Evolutionary conservation across 2,329 filamentous ascomycete species (phyloP), one percentile per base, ranked within the genome.

Genomic region (Echinosphaeria canescens): DNA sequence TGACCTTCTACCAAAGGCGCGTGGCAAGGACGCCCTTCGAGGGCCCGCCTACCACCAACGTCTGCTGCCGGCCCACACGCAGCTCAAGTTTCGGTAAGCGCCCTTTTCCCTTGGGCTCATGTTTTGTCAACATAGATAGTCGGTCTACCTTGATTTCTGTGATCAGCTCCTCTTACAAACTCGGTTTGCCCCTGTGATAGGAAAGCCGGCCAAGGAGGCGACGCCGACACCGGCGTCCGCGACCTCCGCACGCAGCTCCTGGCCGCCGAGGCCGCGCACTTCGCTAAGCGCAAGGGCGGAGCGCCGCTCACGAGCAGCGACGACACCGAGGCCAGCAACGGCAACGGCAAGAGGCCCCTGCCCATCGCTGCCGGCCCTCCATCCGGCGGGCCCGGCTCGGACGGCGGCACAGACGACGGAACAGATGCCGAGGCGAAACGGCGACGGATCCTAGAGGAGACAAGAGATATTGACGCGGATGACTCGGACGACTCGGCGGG

Each of bases 41-140:
- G 88, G 88, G 25, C 79, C 81, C 26, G 85, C 82, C 39, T 95
- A 93, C 56, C 88, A 98, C 47, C 85, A 95, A 51, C 76, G 88
- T 40, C 75, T 95, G 11, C 72, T 93, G 10, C 85, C 88, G 18
- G 88, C 88, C 17, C 76, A 98, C 49, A 95, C 80, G 10, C 73
- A 80, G 35, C 72, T 98, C 44, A 98, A 98, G 54, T 76, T 74
- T 45, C 69, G 81, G 57, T 72, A 64, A 25, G 56, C 30, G 5
- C 13, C 12, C 17, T 6, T 10, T 20, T 4, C 19, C n/a, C 12
- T 13, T 14, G 16, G 10, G 6, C 13, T 13, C 5, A 12, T 7
- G n/a, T 18, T n/a, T 9, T 7, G 2, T 5, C n/a, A 13, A 13
- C 12, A 13, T 17, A 18, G 13, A 13, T 19, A 14, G 23, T 16